Base-by-base conservation (phyloP, 495 filamentous ascomycete species). In the Bryoglossum gracile region DNA sequence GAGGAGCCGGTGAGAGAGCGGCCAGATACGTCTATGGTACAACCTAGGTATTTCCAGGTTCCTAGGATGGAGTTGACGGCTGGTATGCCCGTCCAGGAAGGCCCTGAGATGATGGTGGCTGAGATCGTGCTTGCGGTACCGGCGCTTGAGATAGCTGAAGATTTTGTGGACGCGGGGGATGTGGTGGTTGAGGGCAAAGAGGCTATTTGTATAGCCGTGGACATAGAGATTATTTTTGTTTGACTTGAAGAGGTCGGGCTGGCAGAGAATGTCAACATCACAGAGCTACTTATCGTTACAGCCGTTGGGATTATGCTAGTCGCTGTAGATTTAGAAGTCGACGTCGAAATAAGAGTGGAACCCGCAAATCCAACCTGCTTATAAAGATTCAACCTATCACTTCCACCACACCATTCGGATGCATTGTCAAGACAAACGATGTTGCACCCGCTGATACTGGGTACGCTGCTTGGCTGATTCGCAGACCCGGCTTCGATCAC, bases 401-500 rank as follows among this genome's bases (percentile, higher is more conserved):
- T 48, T 34, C 55, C 65, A 10, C 65, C 65, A 33, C 65, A 68
- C 50, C 64, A 65, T 56, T 58, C 45, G 11, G 11, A 25, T 3
- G 25, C 2, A 19, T 45, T 43, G 4, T 3, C 42, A 1, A 19
- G 34, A 16, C 46, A 55, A 28, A 48, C 42, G 14, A 51, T 51
- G 28, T 51, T 52, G 14, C 53, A 56, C 3, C 35, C 39, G 17
- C 26, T 43, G 5, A 36, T 28, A 36, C 13, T 39, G 14, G 51
- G 38, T 4, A 14, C 21, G 5, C 24, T 45, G 25, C 34, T 53
- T 13, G 42, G 19, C 21, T 50, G 47, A 17, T 53, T 53, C 32
- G 46, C 55, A 64, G 65, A 74, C 43, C 61, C 65, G 11, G 62
- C 30, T 13, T 67, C 50, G 8, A 74, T 61, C 34, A 51, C 57